Evolutionary conservation across 164 flowering plant genomes (phyloP).

Genomic region (Taxillus chinensis): DNA sequence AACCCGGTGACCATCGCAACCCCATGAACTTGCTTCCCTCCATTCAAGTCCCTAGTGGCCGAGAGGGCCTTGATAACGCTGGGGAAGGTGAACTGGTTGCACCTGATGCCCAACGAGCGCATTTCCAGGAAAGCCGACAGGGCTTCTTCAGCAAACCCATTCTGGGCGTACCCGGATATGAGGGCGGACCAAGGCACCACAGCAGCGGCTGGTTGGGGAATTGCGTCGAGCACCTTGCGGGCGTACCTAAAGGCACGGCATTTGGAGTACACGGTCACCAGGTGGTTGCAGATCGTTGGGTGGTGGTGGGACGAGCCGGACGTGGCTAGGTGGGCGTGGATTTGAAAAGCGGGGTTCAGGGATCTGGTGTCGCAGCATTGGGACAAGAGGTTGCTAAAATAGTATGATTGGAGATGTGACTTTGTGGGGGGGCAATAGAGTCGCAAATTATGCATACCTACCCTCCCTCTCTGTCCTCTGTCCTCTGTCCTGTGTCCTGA

Average conservation of each 20-base stretch:
- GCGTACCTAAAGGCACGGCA: conserved; percentile 35
- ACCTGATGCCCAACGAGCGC: conserved; percentile 38
- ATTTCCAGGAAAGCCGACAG: conserved; percentile 35
- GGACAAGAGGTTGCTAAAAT: conserved; percentile 19
- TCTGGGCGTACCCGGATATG: conserved; percentile 60
- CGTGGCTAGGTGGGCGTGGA: conserved; percentile 49
- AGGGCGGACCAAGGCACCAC: conserved; percentile 68
- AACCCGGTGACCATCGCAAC: conserved; percentile 47
- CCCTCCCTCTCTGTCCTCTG: too few species aligned
- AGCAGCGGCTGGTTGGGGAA: conserved; percentile 34
- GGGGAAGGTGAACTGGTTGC: conserved; percentile 53
- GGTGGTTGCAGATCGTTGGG: conserved; percentile 25
- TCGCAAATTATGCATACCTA: neutral
- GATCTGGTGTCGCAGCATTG: conserved; percentile 36
- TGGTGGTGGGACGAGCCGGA: conserved; percentile 32
- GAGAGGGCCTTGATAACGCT: conserved; percentile 73
- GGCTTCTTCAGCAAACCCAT: conserved; percentile 49
- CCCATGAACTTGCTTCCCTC: conserved; percentile 65
- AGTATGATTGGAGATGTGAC: too few species aligned
- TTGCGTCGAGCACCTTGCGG: conserved; percentile 50
- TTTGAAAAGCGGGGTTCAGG: conserved; percentile 29
- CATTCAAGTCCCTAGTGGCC: conserved; percentile 23
- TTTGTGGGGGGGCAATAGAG: conserved; percentile 21
- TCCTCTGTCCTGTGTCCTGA: too few species aligned
- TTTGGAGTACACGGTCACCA: conserved; percentile 53